Evolutionary conservation across 2,329 filamentous ascomycete genomes (phyloP), one percentile per base, ranked within the genome.

Genomic region (Fusarium albidum): DNA sequence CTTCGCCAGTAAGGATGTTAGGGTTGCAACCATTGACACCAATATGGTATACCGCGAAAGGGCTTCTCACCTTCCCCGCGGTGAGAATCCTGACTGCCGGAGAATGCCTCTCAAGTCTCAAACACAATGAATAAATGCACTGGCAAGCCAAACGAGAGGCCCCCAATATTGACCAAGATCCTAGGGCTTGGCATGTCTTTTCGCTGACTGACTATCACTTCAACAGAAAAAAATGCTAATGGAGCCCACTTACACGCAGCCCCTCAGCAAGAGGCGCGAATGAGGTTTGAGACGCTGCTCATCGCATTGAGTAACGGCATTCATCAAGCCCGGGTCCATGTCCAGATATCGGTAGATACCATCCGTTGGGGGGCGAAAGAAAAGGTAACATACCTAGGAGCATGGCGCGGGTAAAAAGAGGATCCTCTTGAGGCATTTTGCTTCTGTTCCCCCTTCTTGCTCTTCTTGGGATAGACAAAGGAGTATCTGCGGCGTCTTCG

Each of bases 401-500:
- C 28, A 40, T 34, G 41, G 57, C 57, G 59, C 57, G 53, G 55
- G 41, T 34, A 13, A 27, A 53, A 57, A 42, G 51, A 59, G 41
- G 48, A 52, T 48, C 28, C 37, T 44, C 43, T 35, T 66, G 63
- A 66, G 63, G 63, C 52, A 66, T 66, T 65, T 57, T 63, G 64
- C 51, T 52, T 40, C 39, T 45, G 32, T 40, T 38, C 28, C 33
- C n/a, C 15, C 43, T 26, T 18, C 48, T 61, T 54, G 48, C 57
- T 61, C 35, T 62, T 62, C 59, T 52, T 61, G 59, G 55, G 55
- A 59, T 56, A 62, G 55, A 62, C 55, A 63, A 17, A 15, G 33
- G 18, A 17, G 33, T 10, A 13, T n/a, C 55, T 55, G 59, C 59
- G 55, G 59, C 46, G 59, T 38, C 39, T 52, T 62, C 52, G 59